These are phyloP conservation scores for Aspergillus saccharolyticus DNA, from an alignment of 495 filamentous ascomycete genomes.

Conservation along the genomic window DNA sequence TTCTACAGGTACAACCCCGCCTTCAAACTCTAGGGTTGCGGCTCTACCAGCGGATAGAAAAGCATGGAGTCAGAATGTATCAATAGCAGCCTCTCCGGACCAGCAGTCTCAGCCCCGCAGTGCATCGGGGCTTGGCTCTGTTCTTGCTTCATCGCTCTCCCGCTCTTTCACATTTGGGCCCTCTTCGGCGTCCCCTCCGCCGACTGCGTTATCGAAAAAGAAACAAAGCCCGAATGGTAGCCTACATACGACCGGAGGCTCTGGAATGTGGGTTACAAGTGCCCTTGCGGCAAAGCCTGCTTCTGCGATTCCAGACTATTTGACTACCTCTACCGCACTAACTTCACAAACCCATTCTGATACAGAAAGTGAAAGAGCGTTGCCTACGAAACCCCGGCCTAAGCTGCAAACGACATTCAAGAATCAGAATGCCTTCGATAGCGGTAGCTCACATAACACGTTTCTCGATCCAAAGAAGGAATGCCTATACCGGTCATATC, in stretches of 20 bases:
- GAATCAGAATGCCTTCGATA: conserved; percentile 73
- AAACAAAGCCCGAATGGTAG: conserved; percentile 63
- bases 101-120: conserved; percentile 43
- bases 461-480: conserved; percentile 63
- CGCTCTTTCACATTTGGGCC: conserved; percentile 62
- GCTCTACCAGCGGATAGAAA: conserved; percentile 33
- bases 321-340: conserved; percentile 24
- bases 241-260: conserved; percentile 54
- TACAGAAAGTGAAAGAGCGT: conserved; percentile 39
- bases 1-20: conserved; percentile 65
- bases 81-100: conserved; percentile 63
- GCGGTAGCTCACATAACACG: conserved; percentile 63
- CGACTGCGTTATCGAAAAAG: conserved; percentile 46
- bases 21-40: conserved; percentile 33
- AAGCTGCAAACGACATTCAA: conserved; percentile 61
- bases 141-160: conserved; percentile 66
- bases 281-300: conserved; percentile 48
- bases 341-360: conserved; percentile 40
- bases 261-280: conserved; percentile 60
- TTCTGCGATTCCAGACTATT: conserved; percentile 28
- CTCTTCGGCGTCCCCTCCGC: conserved; percentile 63
- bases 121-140: conserved; percentile 48
- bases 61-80: conserved; percentile 52
- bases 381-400: conserved; percentile 23
- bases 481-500: conserved; percentile 62